These are phyloP conservation scores for Podospora bellae-mahoneyi DNA, from an alignment of 495 filamentous ascomycete genomes.

Conservation along the genomic window DNA sequence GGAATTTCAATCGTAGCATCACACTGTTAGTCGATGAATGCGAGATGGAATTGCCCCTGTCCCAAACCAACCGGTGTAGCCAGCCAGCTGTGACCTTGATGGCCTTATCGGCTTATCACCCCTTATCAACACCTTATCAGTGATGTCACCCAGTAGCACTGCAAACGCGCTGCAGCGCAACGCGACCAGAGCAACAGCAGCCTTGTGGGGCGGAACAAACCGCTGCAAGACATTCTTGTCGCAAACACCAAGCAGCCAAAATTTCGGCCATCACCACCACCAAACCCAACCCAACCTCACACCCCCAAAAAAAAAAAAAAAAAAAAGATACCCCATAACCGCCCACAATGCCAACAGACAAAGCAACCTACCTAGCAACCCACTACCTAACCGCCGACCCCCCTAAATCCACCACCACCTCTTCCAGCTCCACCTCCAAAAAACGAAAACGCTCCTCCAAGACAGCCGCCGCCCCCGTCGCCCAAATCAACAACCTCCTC, in stretches of 20 bases:
- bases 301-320: background rate
- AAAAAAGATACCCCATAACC: too few species aligned
- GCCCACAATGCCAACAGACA: conserved; percentile 53
- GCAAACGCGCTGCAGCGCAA: background rate
- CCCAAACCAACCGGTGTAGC: background rate
- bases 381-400: conserved; percentile 83
- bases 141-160: background rate
- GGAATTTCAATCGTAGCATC: background rate
- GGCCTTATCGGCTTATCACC: conserved; percentile 5
- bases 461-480: conserved; percentile 44
- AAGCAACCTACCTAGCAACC: conserved; percentile 87
- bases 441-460: conserved; percentile 74
- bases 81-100: conserved; percentile 2
- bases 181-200: background rate
- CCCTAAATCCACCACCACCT: conserved; percentile 59
- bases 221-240: background rate
- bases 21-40: background rate
- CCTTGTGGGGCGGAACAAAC: background rate
- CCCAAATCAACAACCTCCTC: conserved; percentile 60
- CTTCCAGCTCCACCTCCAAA: conserved; percentile 45
- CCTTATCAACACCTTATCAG: conserved; percentile 2
- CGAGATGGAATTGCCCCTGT: background rate
- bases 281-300: background rate
- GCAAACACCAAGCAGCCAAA: conserved; percentile 6
- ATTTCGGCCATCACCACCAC: background rate